Base-by-base conservation (phyloP, 1,284 basidiomycete genomes). In the Cutaneotrichosporon sp. region DNA sequence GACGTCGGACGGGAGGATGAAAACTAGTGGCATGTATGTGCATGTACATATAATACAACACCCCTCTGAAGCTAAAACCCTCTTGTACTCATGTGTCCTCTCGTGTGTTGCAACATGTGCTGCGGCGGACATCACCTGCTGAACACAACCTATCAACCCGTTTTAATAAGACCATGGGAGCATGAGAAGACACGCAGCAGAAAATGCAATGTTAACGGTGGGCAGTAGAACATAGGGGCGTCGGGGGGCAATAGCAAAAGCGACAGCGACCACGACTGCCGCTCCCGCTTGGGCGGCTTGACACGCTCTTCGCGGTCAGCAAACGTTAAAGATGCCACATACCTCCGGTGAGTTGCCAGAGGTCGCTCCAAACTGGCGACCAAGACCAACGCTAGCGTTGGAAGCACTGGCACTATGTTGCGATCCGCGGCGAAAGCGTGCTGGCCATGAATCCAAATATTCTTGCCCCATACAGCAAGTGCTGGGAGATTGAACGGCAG, bases 391-490 rank as follows among this genome's bases (percentile, higher is more conserved):
- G 56, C 25, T 7, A 64, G 32, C 9, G 56, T 48, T 25, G 64
- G 62, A 5, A 62, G 35, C 19, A 59, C 54, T 12, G 53, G 47
- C 22, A 63, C 38, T 3, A 58, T 39, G 12, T 62, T 63, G 58
- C 60, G 65, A 51, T 62, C 64, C 20, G 51, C 57, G 2, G 51
- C 34, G 26, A 62, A 60, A 4, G 61, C 41, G 35, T 64, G 57
- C 1, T 41, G 42, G 53, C 62, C 62, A 19, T 62, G 56, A 5
- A 45, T 43, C 62, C 62, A 66, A 8, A 68, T 70, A 47, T 91
- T 94, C 49, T 91, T 83, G 1, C 86, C 85, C 93, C 93, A 98
- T 0, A 96, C 90, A 0, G 84, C 83, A 17, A 97, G 77, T 6
- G 87, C 84, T 0, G 90, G 86, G 0, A 84, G 86, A 7, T 82